Evolutionary conservation across 2,329 filamentous ascomycete genomes (phyloP).

Genomic region (Penicillium sp.): DNA sequence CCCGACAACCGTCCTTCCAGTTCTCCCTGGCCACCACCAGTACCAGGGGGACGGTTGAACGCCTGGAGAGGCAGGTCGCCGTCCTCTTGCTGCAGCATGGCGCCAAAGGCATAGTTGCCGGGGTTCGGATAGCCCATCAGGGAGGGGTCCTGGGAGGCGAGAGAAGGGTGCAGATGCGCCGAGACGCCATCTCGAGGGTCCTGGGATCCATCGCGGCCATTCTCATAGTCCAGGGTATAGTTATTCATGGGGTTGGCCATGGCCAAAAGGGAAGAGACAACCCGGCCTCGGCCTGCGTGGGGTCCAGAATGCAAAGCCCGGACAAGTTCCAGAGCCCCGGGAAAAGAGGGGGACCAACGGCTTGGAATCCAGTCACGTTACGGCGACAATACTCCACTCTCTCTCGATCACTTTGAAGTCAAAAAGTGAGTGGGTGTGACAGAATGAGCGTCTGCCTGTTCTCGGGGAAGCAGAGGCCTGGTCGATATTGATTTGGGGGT

Average conservation of each 20-base stretch:
- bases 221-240: conserved; percentile 17
- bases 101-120: conserved; percentile 17
- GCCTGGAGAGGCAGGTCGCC: conserved; percentile 19
- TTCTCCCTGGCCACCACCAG: conserved; percentile 6
- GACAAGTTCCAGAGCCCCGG: conserved; percentile 27
- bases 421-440: neutral
- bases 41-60: conserved; percentile 20
- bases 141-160: conserved; percentile 15
- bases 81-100: conserved; percentile 23
- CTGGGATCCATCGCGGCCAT: conserved; percentile 15
- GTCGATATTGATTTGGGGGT: neutral
- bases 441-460: neutral
- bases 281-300: conserved; percentile 23
- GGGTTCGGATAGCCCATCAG: conserved; percentile 20
- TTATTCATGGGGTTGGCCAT: conserved; percentile 20
- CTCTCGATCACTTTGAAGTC: neutral
- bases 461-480: neutral
- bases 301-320: conserved; percentile 25
- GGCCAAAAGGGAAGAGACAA: conserved; percentile 1
- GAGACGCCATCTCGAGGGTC: conserved; percentile 9
- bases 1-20: conserved; percentile 29
- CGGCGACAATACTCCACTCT: conserved; percentile 14
- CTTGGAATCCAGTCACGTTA: conserved; percentile 16
- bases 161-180: conserved; percentile 5
- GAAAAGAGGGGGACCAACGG: conserved; percentile 22